phyloP scores from a whole-genome alignment of 2,329 filamentous ascomycete species.

The Hymenoscyphus albidus region DNA sequence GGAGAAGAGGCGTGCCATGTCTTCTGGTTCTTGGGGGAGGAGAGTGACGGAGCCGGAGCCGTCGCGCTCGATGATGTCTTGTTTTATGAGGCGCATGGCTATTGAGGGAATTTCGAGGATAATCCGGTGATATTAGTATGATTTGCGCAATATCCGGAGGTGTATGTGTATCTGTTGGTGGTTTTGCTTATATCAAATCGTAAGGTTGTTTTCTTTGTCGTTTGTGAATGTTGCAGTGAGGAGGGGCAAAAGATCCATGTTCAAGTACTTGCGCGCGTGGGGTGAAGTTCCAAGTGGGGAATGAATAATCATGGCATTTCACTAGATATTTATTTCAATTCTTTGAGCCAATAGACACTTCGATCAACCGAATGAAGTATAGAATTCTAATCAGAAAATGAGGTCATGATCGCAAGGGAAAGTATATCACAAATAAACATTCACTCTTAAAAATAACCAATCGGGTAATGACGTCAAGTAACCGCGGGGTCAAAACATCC shows the following conservation, averaged over 20 bases:
- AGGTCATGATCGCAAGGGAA: not conserved
- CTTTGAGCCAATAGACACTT: not conserved
- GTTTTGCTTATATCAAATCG: not conserved
- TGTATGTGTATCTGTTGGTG: not conserved
- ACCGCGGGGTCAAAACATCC: not conserved
- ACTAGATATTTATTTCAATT: no score
- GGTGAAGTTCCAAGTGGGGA: not conserved
- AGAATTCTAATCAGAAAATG: not conserved
- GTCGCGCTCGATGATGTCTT: slow-evolving; percentile 63
- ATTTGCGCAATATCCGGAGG: not conserved
- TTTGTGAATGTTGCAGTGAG: not conserved
- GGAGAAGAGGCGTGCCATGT: slow-evolving; percentile 54
- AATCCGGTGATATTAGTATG: not conserved
- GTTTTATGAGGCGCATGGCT: slow-evolving; percentile 63
- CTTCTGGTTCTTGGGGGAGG: slow-evolving; percentile 68
- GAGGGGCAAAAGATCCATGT: not conserved
- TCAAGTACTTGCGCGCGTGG: not conserved
- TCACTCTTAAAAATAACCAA: not conserved
- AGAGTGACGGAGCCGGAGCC: slow-evolving; percentile 64
- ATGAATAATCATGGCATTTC: not conserved
- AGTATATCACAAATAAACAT: not conserved
- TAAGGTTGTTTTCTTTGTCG: slow-evolving; percentile 6
- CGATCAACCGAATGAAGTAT: not conserved
- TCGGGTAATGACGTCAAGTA: not conserved
- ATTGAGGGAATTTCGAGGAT: not conserved